Base-by-base conservation (phyloP, 2,329 filamentous ascomycete genomes). In the Verticillium longisporum region DNA sequence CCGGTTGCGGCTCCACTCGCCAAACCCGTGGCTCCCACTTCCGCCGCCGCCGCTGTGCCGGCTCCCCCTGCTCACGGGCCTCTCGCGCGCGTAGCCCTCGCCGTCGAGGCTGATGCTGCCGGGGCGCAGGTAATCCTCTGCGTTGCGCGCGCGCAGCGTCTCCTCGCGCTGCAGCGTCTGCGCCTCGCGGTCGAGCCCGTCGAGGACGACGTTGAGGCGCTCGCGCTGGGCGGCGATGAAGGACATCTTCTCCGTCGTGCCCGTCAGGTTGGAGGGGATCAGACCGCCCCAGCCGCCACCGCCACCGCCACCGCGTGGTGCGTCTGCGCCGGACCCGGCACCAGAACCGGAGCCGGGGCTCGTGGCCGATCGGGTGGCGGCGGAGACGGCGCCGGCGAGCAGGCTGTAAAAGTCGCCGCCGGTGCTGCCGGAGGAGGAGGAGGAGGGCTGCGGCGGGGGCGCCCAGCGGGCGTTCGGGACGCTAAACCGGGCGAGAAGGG, bases 181-280 rank as follows among this genome's bases (percentile, higher is more conserved):
- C 37, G 91, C 91, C 76, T 97, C 92, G 61, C 84, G 85, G 67
- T 96, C 91, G 60, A 97, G 85, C 1, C 90, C 91, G 21, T 85
- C 85, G 38, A 96, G 80, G 31, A 97, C 81, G 38, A 89, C 83
- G 62, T 84, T 84, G 59, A 98, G 82, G 50, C 87, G 84, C 71
- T 96, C 90, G 61, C 89, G 87, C 78, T 97, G 92, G 9, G 88
- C 85, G 2, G 86, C 80, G 64, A 97, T 88, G 74, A 92, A 96
- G 58, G 78, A 83, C 60, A 89, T 86, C 69, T 93, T 91, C 60
- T 88, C 84, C 53, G 79, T 77, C 56, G 85, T 83, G 66, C 80
- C 80, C 53, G 80, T 81, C 65, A 97, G 82, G 62, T 85, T 80
- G 1, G 86, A 83, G 3, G 92, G 91, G 53, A 96, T 87, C 41